Evolutionary conservation across 2,329 filamentous ascomycete genomes (phyloP), one percentile per base, ranked within the genome.

Genomic region (Penicillium italicum): DNA sequence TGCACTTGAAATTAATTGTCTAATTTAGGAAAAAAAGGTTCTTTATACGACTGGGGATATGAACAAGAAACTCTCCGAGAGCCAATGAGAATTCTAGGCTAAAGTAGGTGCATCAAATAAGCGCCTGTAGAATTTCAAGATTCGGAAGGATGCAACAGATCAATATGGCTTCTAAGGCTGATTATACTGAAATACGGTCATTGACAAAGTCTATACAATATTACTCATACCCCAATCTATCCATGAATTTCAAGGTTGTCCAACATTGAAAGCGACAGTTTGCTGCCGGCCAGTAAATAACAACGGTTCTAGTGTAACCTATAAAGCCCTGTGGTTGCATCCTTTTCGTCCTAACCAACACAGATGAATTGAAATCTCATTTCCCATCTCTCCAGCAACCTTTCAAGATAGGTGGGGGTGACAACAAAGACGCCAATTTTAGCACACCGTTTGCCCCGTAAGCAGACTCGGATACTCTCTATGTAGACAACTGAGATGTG

Each of bases 351-450:
- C 11, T 41, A 26, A 24, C 7, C 11, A 43, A 41, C 10, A 5
- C 7, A 28, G 3, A 14, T 34, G 6, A 43, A 50, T 43, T 53
- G 40, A 43, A 22, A 38, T 2, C 6, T 16, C 9, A 42, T 50
- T 45, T n/a, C 46, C 34, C 28, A 28, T 38, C 26, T 36, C 40
- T 28, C 37, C 20, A 43, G 48, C 44, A 50, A 59, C 40, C 12
- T 56, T 47, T 26, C 31, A 28, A 47, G 7, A 55, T 50, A 34
- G n/a, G 46, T 50, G 47, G 36, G 22, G 14, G 34, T 41, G 52
- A 48, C 45, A 63, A 64, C 62, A 64, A 60, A 62, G 57, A 58
- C 36, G 46, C 42, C 50, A 48, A 47, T 37, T 59, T 55, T 58
- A 55, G 62, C 30, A 38, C 46, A 34, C 41, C 9, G 22, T 43